Base-by-base conservation (phyloP, 208 protist species). In the Trypanosoma scelopori region DNA sequence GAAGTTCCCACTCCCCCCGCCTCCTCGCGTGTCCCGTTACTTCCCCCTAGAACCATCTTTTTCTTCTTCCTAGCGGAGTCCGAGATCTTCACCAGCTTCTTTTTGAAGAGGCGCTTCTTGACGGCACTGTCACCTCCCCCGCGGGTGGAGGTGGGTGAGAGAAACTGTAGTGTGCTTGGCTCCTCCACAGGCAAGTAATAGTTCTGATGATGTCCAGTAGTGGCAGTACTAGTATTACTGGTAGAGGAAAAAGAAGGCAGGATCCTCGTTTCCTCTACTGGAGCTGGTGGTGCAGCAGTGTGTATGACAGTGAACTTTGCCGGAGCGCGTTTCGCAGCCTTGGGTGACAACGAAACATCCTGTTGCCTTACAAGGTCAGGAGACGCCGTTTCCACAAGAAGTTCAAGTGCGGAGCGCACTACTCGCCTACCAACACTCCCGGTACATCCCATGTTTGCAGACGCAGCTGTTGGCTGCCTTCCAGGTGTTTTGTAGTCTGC, bases 381-480 rank as follows among this genome's bases (percentile, higher is more conserved):
- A 5, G 87, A 82, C 7, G 79, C 58, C 0, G 79, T 81, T 3
- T 90, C 81, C 51, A 81, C 69, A 39, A 93, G 60, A 37, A 75
- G 48, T 69, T 93, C 87, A 12, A 93, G 71, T 0, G 87, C 87
- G 11, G 87, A 93, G 25, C 83, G 87, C n/a, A 89, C 76, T 12
- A 90, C 81, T 15, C 83, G 82, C 18, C 75, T 71, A 23, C 73
- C 59, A 45, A 68, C 80, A 53, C 68, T 80, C 23, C 52, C 60
- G 13, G 71, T 69, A 23, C 57, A 52, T 49, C 53, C 61, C 39
- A 43, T n/a, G 25, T 47, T 50, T 23, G 6, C 39, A 1, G 13
- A 15, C 6, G 11, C 42, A 47, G 1, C 20, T 20, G 42, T 43
- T 23, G 50, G 5, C 12, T 50, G 51, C 43, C 68, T 46, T 11